Conservation (phyloP, 305 asterid species). For the Nicotiana rustica region DNA sequence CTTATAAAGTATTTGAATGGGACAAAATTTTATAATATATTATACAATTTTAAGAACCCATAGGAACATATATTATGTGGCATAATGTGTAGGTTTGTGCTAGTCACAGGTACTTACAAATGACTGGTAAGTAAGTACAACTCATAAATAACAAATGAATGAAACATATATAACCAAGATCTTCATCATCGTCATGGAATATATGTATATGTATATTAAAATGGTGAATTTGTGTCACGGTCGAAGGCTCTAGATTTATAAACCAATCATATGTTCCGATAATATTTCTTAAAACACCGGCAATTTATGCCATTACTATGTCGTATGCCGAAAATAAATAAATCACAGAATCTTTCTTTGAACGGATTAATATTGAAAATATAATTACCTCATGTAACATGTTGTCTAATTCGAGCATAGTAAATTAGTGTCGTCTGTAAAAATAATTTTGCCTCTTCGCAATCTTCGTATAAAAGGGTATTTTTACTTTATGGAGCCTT, state of each 20-base stretch:
- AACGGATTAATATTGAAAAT: neutral
- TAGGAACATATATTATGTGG: neutral
- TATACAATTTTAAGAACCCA: neutral
- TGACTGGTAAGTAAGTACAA: neutral
- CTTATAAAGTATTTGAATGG: neutral
- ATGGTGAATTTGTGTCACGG: neutral
- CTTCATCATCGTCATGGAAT: slow-evolving; percentile 1
- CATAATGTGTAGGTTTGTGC: neutral
- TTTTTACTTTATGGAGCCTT: too few species aligned
- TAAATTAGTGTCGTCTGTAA: too few species aligned
- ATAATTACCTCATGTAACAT: neutral
- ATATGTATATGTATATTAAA: neutral
- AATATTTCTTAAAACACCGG: neutral
- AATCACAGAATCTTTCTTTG: neutral
- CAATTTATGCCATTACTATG: neutral
- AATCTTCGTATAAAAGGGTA: too few species aligned
- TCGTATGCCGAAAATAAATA: neutral
- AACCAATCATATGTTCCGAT: neutral
- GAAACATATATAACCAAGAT: slow-evolving; percentile 29
- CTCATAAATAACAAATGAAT: slow-evolving; percentile 20
- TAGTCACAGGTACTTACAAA: neutral
- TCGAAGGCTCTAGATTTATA: slow-evolving; percentile 2
- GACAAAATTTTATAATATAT: neutral
- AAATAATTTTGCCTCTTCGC: too few species aligned
- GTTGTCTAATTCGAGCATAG: too few species aligned